Base-by-base conservation (phyloP, 805 yeast species). In the Zygoascus biomembranicola region DNA sequence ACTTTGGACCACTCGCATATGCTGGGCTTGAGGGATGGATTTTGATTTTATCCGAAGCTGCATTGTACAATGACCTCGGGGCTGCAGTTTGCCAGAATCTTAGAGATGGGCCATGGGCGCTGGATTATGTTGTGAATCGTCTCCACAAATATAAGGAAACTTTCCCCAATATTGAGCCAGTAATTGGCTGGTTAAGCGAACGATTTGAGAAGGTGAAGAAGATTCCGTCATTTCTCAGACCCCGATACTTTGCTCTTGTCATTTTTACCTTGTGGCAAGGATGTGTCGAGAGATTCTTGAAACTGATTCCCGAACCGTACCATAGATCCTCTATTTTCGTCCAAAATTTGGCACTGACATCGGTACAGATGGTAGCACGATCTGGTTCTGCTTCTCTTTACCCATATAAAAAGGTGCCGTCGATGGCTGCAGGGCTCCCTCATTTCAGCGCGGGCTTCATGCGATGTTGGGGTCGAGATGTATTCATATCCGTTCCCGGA, bases 401-500 rank as follows among this genome's bases (percentile, higher is more conserved):
- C 28, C 95, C 98, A 1, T 72, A 71, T 43, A 70, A 74, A 10
- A 52, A 50, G 44, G 77, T 82, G 14, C 86, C 95, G 1, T 80
- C 87, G 43, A 75, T 92, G 79, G 96, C 98, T 14, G 99, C 99
- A 1, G 99, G 98, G 1, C 76, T 92, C 56, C 99, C 99, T 1
- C 97, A 90, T 69, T 92, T 92, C 71, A 84, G 94, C 65, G 79
- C 78, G 55, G 89, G 85, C 59, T 90, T 86, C 68, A 90, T 92
- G 96, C 78, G 99, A 68, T 89, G 97, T 66, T 92, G 99, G 99
- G 99, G 99, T 20, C 79, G 99, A 65, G 99, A 92, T 69, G 95
- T 90, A 0, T 94, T 94, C 66, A 85, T 92, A 47, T 79, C 97
- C 0, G 75, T 86, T 44, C 75, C 96, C 56, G 99, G 99, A 0